Conservation (phyloP, 495 filamentous ascomycete species). For the Hypomontagnella submonticulosa region DNA sequence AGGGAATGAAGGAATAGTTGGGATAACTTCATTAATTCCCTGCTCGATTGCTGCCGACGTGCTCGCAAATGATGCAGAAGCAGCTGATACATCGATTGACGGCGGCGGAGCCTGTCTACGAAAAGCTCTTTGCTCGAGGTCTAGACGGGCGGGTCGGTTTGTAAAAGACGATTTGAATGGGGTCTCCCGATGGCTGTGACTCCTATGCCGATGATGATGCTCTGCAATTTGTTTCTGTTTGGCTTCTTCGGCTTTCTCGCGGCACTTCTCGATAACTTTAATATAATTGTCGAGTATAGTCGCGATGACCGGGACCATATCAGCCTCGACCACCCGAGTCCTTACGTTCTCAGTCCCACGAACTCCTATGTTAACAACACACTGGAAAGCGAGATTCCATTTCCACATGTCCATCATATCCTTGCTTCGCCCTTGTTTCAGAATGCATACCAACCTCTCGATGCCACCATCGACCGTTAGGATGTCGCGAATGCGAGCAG, state of each 20-base stretch:
- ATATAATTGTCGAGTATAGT: constrained; percentile 99
- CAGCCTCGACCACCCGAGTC: constrained; percentile 95
- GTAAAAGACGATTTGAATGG: constrained; percentile 60
- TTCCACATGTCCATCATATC: constrained; percentile 99
- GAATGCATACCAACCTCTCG: constrained; percentile 93
- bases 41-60: constrained; percentile 55
- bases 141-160: constrained; percentile 60
- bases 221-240: constrained; percentile 61
- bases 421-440: constrained; percentile 94
- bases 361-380: constrained; percentile 98
- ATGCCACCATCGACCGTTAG: constrained; percentile 98
- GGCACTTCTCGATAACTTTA: constrained; percentile 90
- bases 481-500: constrained; percentile 95
- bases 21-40: constrained; percentile 64
- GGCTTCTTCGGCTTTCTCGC: constrained; percentile 80
- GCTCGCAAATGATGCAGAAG: constrained; percentile 52
- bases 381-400: constrained; percentile 99
- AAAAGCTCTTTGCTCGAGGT: constrained; percentile 58
- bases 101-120: constrained; percentile 59
- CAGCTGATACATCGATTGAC: constrained; percentile 58
- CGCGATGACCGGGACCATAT: constrained; percentile 98
- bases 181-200: constrained; percentile 52
- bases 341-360: constrained; percentile 92
- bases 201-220: constrained; percentile 56
- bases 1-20: constrained; percentile 71